phyloP scores from a whole-genome alignment of 208 protist species.

The Wallacemonas rigidus region DNA sequence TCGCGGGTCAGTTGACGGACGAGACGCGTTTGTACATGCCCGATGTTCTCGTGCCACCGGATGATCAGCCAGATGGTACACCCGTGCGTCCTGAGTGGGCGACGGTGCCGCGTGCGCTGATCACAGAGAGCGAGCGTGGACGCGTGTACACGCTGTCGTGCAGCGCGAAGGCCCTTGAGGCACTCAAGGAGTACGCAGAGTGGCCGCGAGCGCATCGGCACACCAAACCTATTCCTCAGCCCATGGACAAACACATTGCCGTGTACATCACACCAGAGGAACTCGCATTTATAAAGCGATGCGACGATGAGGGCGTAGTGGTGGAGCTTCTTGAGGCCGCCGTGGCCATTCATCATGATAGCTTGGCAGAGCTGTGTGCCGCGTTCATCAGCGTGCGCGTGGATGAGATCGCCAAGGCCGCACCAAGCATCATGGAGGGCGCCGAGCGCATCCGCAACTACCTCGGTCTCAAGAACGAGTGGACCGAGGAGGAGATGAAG shows the following conservation, averaged over 20 bases:
- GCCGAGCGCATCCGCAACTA: slow-evolving; percentile 43
- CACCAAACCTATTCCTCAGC: slow-evolving; percentile 30
- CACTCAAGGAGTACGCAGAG: slow-evolving; percentile 22
- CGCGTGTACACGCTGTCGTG: slow-evolving; percentile 13
- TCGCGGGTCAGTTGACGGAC: slow-evolving; percentile 6
- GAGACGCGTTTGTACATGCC: not conserved
- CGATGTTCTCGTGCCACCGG: slow-evolving; percentile 10
- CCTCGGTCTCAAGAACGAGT: slow-evolving; percentile 51
- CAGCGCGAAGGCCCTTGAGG: slow-evolving; percentile 18
- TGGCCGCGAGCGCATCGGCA: slow-evolving; percentile 17
- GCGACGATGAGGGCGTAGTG: slow-evolving; percentile 24
- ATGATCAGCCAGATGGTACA: not conserved
- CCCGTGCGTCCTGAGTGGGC: not conserved
- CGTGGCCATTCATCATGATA: slow-evolving; percentile 25
- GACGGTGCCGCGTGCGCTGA: not conserved
- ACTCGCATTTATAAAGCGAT: slow-evolving; percentile 27
- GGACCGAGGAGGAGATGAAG: slow-evolving; percentile 50
- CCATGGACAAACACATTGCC: slow-evolving; percentile 18
- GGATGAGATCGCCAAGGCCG: slow-evolving; percentile 42
- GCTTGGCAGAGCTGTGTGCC: slow-evolving; percentile 28
- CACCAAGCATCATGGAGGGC: slow-evolving; percentile 49
- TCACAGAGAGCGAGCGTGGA: not conserved
- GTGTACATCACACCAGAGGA: slow-evolving; percentile 32
- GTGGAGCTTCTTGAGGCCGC: slow-evolving; percentile 27
- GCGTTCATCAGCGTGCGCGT: slow-evolving; percentile 40